Percentiles rank a stretch among this genome's conserved stretches.
phyloP scores from a whole-genome alignment of 768 basidiomycete species.

The Auricularia heimuer region DNA sequence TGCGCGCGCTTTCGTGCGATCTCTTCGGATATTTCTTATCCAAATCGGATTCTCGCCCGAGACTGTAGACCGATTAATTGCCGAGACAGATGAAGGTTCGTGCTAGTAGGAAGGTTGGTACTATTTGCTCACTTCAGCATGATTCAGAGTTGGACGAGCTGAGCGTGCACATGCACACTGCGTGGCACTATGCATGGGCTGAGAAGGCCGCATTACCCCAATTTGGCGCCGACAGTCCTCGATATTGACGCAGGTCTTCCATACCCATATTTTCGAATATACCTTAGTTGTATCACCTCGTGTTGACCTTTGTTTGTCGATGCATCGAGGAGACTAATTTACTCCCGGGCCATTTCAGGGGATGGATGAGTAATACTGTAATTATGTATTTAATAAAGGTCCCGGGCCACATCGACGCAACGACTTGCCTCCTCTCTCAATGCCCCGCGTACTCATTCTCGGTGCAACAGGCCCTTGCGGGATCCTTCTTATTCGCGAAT shows the following conservation, averaged over 20 bases:
- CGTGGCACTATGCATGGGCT: conserved; percentile 26
- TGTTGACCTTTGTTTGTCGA: neutral
- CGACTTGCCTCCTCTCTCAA: neutral
- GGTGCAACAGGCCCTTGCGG: conserved; percentile 61
- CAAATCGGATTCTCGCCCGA: conserved; percentile 19
- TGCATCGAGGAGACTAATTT: neutral
- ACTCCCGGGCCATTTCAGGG: neutral
- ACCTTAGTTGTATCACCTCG: neutral
- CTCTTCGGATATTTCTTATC: conserved; percentile 16
- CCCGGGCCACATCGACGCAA: neutral
- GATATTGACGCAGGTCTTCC: neutral
- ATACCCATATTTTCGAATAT: neutral
- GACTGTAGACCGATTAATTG: conserved; percentile 9
- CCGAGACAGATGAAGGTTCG: neutral
- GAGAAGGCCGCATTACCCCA: conserved; percentile 11
- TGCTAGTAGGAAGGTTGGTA: conserved; percentile 6
- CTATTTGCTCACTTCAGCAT: conserved; percentile 19
- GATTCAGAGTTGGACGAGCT: conserved; percentile 19
- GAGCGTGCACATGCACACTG: conserved; percentile 18
- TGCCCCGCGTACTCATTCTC: conserved; percentile 45
- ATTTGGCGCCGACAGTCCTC: neutral
- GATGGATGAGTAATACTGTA: no score
- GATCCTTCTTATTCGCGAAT: conserved; percentile 44
- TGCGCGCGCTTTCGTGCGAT: conserved; percentile 19
- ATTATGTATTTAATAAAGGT: neutral